Base-by-base conservation (phyloP, 257 asterid species). In the Capsicum baccatum region DNA sequence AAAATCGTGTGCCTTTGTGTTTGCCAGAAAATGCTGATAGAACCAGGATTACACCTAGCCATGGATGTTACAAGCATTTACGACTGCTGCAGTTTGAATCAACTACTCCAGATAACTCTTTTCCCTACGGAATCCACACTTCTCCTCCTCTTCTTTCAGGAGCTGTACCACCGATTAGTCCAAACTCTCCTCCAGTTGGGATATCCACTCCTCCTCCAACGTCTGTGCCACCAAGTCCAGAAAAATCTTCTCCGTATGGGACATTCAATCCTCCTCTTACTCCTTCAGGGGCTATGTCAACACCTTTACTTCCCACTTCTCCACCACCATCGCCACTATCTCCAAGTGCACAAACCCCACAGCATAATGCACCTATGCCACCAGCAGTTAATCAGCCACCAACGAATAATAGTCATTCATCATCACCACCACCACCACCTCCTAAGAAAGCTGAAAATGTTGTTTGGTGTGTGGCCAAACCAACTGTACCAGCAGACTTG, bases 391-490 rank as follows among this genome's bases (percentile, higher is more conserved):
- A 19, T 6, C 59, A 71, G 58, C 60, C 81, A 33, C 82, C 66
- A 55, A 33, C 17, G 26, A 78, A 54, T 15, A 78, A 26, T 78
- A 54, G 33, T 54, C 50, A 33, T 33, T 33, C 47, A 10, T 8
- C 82, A 15, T 26, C 48, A 6, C 74, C 74, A 21, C 81, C 66
- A 78, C 55, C 78, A 39, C 13, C 50, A 33, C 82, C 82, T 54
- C 11, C 63, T 54, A 78, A 78, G 66, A 78, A 78, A 54, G 50
- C 82, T 78, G 66, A 78, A 55, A 78, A 78, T 55, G 81, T 47
- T 8, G 66, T 74, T 17, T 86, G 88, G 88, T 86, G 88, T 26
- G 59, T 86, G 15, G 84, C 83, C 82, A 83, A 83, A 74, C 79
- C 66, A 17, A 85, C 83, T 0, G 63, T 84, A 26, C 58, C 67